Evolutionary conservation across 2,329 filamentous ascomycete genomes (phyloP).

Genomic region (Leptographium radiaticola): DNA sequence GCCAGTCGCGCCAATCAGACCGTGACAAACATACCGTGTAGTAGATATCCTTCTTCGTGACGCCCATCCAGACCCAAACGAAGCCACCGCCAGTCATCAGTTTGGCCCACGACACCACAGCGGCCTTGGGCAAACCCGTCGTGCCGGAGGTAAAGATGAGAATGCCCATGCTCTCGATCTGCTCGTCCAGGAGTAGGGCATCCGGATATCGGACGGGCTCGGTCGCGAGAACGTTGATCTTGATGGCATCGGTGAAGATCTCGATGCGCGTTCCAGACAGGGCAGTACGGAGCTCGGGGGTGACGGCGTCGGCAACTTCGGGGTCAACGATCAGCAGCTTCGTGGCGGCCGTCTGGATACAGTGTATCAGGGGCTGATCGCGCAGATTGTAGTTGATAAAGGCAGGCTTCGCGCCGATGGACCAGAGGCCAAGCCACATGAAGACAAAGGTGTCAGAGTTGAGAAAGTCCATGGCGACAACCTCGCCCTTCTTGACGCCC

Average conservation of each 20-base stretch:
- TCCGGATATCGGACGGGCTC: conserved; percentile 45
- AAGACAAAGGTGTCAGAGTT: conserved; percentile 72
- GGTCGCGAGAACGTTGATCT: conserved; percentile 38
- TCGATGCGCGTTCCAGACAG: conserved; percentile 43
- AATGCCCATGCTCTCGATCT: conserved; percentile 46
- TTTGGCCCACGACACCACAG: conserved; percentile 63
- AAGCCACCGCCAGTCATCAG: conserved; percentile 39
- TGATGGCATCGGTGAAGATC: conserved; percentile 44
- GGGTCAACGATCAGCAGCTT: conserved; percentile 58
- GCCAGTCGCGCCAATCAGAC: no score
- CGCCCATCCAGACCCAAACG: conserved; percentile 38
- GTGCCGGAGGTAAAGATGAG: conserved; percentile 82
- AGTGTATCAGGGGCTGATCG: conserved; percentile 60
- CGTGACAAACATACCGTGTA: conserved; percentile 47
- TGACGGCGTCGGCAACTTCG: conserved; percentile 39
- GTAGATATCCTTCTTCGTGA: conserved; percentile 53
- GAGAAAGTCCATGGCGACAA: conserved; percentile 70
- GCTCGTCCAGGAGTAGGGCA: conserved; percentile 35
- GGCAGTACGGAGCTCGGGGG: conserved; percentile 40
- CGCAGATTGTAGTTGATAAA: conserved; percentile 82
- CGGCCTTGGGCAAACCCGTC: conserved; percentile 71
- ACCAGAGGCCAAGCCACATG: conserved; percentile 66
- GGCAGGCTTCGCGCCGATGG: conserved; percentile 68
- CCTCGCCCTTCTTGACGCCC: conserved; percentile 53
- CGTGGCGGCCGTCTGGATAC: conserved; percentile 53